Base-by-base conservation (phyloP, 140 eudicot genomes). In the Artemisia princeps region DNA sequence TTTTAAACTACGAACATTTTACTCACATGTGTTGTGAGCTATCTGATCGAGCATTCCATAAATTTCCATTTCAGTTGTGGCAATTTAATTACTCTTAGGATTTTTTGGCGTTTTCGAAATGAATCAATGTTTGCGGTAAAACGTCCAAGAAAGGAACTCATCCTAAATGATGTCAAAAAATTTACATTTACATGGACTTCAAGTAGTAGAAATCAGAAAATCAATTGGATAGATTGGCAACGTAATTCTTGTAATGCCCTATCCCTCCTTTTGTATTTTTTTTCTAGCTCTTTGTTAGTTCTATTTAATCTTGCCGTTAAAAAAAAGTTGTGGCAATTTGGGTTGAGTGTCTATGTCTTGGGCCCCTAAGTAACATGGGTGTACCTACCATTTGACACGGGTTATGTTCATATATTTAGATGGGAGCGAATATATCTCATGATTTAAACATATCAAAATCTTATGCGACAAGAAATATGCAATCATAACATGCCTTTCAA, bases 311-410 rank as follows among this genome's bases (percentile, higher is more conserved):
- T 26, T 26, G 4, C 30, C 4, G 4, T 26, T 26, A 26, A 26
- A 3, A 3, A 26, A 2, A 2, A 26, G 30, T 26, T 3, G 30
- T 26, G 30, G 62, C 48, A 11, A 49, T 60, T 52, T 17, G 20
- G 15, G 67, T 17, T 65, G 49, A 60, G 19, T 70, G 20, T 17
- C 28, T 13, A 59, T 17, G 20, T 71, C 69, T 23, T 50, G 62
- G 76, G 63, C 17, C 69, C 76, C 55, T 16, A 50, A 42, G 63
- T 71, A 62, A 71, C 76, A 71, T 71, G 76, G 69, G 53, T 50
- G 62, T 52, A 50, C 70, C 70, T 71, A 45, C 55, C 69, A 33
- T 71, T 71, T 37, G 70, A 62, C 70, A 51, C 53, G 19, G 20
- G 42, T 71, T 71, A 69, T 71, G 64, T 37, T 62, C 45, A 61